A percentile compares a stretch with the other conserved stretches of the same genome.
Conservation (phyloP, 2,329 filamentous ascomycete genomes). For the Venturiaceae sp. region DNA sequence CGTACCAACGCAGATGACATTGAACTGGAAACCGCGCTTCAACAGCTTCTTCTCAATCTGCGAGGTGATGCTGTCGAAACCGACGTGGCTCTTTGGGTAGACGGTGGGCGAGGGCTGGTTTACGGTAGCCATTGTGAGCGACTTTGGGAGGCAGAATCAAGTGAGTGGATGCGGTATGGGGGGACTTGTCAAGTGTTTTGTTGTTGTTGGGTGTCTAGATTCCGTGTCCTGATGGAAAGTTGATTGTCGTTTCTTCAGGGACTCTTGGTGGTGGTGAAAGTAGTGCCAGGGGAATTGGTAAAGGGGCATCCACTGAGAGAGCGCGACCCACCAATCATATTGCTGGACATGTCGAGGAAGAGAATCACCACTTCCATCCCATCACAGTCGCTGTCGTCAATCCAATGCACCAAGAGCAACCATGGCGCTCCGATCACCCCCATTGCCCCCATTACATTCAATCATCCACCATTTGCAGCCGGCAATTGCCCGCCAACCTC, state of each 20-base stretch:
- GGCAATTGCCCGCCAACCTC: constrained; percentile 10
- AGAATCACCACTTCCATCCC: neutral
- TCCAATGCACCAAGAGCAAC: neutral
- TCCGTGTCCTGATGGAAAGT: too few species aligned
- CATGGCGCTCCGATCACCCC: constrained; percentile 3
- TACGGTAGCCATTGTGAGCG: constrained; percentile 50
- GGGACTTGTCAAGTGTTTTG: neutral
- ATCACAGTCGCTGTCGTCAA: neutral
- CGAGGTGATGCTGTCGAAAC: constrained; percentile 98
- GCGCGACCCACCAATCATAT: neutral
- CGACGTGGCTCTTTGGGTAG: constrained; percentile 95
- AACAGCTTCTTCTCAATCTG: constrained; percentile 99
- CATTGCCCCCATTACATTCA: neutral
- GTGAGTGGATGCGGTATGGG: neutral
- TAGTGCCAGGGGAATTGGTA: neutral
- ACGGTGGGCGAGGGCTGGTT: constrained; percentile 50
- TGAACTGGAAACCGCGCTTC: constrained; percentile 99
- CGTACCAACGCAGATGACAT: constrained; percentile 98
- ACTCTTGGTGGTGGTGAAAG: neutral
- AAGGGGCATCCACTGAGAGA: neutral
- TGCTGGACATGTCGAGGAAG: neutral
- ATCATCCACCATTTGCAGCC: constrained; percentile 15
- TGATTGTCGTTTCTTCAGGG: neutral
- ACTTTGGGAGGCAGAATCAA: neutral
- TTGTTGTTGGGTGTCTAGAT: neutral